Conservation (phyloP, 2,329 filamentous ascomycete genomes). For the Cladosporium sp. region DNA sequence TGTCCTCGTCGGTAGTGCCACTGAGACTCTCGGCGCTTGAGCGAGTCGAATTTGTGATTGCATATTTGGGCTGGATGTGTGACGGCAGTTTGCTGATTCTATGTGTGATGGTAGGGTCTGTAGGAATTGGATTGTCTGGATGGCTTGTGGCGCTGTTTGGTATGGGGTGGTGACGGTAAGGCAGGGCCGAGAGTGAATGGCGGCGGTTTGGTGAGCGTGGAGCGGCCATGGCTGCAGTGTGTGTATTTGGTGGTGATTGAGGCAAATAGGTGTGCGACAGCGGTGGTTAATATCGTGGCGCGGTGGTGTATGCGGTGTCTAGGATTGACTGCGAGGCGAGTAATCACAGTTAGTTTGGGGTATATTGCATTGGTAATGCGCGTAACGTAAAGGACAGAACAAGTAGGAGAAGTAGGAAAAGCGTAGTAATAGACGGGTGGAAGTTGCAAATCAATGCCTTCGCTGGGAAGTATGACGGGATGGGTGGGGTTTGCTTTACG, state of each 20-base stretch:
- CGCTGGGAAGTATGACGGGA: conserved; percentile 2
- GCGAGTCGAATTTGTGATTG: conserved; percentile 24
- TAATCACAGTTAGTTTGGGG: not conserved
- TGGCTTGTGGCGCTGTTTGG: conserved; percentile 47
- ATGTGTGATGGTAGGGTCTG: conserved; percentile 36
- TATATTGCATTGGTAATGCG: conserved; percentile 13
- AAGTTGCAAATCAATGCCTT: not conserved
- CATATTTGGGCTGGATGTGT: conserved; percentile 9
- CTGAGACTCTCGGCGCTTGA: conserved; percentile 34
- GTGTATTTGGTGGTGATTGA: not conserved
- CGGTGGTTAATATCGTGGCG: not conserved
- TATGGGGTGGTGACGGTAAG: conserved; percentile 39
- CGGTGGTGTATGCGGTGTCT: not conserved
- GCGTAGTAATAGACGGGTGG: not conserved
- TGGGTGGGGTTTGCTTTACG: conserved; percentile 10
- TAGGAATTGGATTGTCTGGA: conserved; percentile 48
- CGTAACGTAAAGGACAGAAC: not conserved
- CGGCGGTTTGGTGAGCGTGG: conserved; percentile 24
- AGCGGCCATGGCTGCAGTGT: conserved; percentile 14
- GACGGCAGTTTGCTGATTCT: conserved; percentile 14
- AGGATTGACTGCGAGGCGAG: not conserved
- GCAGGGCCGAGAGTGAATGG: conserved; percentile 34
- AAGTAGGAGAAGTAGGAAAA: not conserved
- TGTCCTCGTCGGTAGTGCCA: conserved; percentile 38
- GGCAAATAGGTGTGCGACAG: not conserved